phyloP scores from a whole-genome alignment of 73 alveolate genomes.

The Paramecium sexaurelia region DNA sequence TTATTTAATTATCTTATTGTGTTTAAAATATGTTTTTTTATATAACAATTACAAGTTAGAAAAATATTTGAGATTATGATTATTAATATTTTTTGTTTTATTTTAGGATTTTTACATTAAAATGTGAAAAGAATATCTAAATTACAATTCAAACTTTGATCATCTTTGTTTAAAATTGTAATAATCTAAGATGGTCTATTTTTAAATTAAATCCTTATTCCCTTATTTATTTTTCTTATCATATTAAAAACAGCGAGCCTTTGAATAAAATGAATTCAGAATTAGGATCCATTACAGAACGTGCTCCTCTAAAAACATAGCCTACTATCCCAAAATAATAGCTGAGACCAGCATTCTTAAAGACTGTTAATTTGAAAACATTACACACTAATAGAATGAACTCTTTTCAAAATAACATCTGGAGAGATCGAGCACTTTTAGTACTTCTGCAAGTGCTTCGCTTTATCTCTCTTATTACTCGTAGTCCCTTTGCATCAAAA shows the following conservation, averaged over 20 bases:
- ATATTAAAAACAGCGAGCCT: neutral
- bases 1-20: neutral
- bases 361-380: constrained; percentile 20
- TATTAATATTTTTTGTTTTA: neutral
- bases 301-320: constrained; percentile 1
- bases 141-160: neutral
- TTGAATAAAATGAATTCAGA: constrained; percentile 1
- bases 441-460: constrained; percentile 23
- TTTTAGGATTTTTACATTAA: neutral
- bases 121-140: neutral
- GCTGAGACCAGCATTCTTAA: neutral
- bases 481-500: neutral
- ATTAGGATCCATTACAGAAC: constrained; percentile 11
- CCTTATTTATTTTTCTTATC: neutral
- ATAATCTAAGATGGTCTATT: neutral
- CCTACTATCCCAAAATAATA: neutral
- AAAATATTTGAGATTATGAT: neutral
- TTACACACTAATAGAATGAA: neutral
- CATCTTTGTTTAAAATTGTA: neutral
- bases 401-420: neutral
- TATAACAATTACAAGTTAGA: neutral
- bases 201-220: neutral
- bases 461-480: neutral
- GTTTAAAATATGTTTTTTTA: neutral
- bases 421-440: neutral